phyloP scores from a whole-genome alignment of 805 yeast genomes.

The Candida morakotiae region DNA sequence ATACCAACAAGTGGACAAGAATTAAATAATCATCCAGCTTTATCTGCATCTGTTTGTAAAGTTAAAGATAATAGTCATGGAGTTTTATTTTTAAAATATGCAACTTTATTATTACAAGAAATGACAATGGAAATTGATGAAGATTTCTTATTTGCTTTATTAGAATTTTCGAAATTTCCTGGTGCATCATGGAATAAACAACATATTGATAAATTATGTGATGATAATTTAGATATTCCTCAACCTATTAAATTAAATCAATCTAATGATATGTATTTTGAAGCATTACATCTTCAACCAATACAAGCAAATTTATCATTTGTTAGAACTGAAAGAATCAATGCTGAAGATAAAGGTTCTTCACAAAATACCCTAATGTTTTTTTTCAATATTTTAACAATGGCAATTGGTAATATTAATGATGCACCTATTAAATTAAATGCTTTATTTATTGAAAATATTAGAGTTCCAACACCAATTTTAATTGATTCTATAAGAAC shows the following conservation, averaged over 20 bases:
- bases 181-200: slow-evolving; percentile 71
- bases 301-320: slow-evolving; percentile 84
- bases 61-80: slow-evolving; percentile 91
- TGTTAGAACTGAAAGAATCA: slow-evolving; percentile 78
- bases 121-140: slow-evolving; percentile 92
- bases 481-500: slow-evolving; percentile 67
- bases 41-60: slow-evolving; percentile 78
- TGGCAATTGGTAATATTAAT: slow-evolving; percentile 96
- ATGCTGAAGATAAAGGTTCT: slow-evolving; percentile 56
- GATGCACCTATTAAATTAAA: slow-evolving; percentile 93
- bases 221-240: slow-evolving; percentile 61
- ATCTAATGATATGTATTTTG: slow-evolving; percentile 82
- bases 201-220: slow-evolving; percentile 52
- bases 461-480: slow-evolving; percentile 78
- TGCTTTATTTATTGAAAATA: slow-evolving; percentile 82
- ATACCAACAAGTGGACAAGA: slow-evolving; percentile 82
- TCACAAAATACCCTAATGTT: slow-evolving; percentile 68
- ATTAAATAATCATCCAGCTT: slow-evolving; percentile 83
- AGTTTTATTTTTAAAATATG: slow-evolving; percentile 83
- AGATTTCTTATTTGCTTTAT: slow-evolving; percentile 76
- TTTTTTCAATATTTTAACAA: slow-evolving; percentile 79
- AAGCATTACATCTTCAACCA: slow-evolving; percentile 89
- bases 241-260: slow-evolving; percentile 55
- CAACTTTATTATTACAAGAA: slow-evolving; percentile 84
- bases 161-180: slow-evolving; percentile 77